These are phyloP conservation scores for Jasminum sambac DNA, from an alignment of 257 asterid species.

Conservation along the genomic window DNA sequence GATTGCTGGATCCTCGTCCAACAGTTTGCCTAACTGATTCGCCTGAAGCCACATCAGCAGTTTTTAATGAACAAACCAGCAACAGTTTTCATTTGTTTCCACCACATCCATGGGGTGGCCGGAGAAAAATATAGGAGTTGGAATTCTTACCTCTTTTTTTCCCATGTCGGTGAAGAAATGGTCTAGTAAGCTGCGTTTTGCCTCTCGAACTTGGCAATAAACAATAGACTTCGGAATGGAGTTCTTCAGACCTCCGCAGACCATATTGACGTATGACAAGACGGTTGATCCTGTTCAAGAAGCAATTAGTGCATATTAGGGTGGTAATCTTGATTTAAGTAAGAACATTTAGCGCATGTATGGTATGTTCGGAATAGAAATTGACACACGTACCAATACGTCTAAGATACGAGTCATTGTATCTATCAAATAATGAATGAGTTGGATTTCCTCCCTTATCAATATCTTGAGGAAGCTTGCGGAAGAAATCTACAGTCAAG, in stretches of 20 bases:
- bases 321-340: conserved; percentile 1
- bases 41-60: conserved; percentile 46
- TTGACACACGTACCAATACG: conserved; percentile 61
- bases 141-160: conserved; percentile 68
- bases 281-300: conserved; percentile 76
- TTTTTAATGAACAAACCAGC: neutral
- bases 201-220: conserved; percentile 98
- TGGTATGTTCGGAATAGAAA: neutral
- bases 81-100: neutral
- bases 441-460: conserved; percentile 99
- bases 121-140: conserved; percentile 3
- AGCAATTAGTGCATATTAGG: neutral
- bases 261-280: conserved; percentile 91
- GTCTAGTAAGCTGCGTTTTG: conserved; percentile 93
- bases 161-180: conserved; percentile 89
- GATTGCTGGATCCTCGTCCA: conserved; percentile 97
- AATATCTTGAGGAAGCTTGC: conserved; percentile 98
- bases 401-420: conserved; percentile 89
- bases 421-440: conserved; percentile 92
- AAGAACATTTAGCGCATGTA: neutral
- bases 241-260: conserved; percentile 86
- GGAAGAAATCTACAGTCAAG: conserved; percentile 90
- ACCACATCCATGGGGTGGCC: neutral
- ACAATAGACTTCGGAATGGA: conserved; percentile 96
- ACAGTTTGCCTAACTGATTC: conserved; percentile 68